A percentile compares a stretch with the other conserved stretches of the same genome.
Evolutionary conservation across 75 land plant genomes (phyloP).

Genomic region (Adiantum capillusveneris): DNA sequence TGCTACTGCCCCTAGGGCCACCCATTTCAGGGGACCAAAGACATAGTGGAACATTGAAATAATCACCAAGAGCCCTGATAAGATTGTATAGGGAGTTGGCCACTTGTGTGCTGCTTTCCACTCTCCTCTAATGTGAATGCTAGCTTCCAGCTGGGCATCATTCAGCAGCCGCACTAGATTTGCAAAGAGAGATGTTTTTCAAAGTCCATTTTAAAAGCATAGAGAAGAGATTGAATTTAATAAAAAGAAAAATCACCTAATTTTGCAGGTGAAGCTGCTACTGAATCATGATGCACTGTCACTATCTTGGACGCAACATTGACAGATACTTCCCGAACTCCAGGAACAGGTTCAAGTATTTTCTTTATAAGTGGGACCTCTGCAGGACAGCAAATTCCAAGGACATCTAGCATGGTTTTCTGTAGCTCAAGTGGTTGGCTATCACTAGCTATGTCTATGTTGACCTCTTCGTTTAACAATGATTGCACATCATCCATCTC

Average conservation of each 20-base stretch:
- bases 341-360: constrained; percentile 32
- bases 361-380: constrained; percentile 39
- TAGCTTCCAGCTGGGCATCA: constrained; percentile 74
- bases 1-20: constrained; percentile 64
- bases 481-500: too few relatives aligned
- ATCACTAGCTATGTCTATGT: constrained; percentile 11
- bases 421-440: constrained; percentile 4
- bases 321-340: constrained; percentile 36
- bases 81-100: constrained; percentile 71
- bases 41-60: constrained; percentile 47
- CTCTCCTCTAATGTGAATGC: constrained; percentile 42
- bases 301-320: constrained; percentile 31
- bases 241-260: constrained; percentile 8
- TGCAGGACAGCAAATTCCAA: constrained; percentile 44
- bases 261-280: constrained; percentile 3
- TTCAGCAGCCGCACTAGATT: constrained; percentile 65
- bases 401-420: constrained; percentile 26
- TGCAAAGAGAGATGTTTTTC: too few relatives aligned
- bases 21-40: constrained; percentile 57
- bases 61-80: constrained; percentile 39
- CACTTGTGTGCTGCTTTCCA: constrained; percentile 35
- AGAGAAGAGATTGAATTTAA: too few relatives aligned
- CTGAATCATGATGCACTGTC: constrained; percentile 33
- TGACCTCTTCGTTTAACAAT: constrained; percentile 9
- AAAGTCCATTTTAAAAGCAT: too few relatives aligned